A percentile compares a stretch with the other conserved stretches of the same genome.
Conservation (phyloP, 2,329 filamentous ascomycete genomes). For the Graphilbum ipis-grandicollis region DNA sequence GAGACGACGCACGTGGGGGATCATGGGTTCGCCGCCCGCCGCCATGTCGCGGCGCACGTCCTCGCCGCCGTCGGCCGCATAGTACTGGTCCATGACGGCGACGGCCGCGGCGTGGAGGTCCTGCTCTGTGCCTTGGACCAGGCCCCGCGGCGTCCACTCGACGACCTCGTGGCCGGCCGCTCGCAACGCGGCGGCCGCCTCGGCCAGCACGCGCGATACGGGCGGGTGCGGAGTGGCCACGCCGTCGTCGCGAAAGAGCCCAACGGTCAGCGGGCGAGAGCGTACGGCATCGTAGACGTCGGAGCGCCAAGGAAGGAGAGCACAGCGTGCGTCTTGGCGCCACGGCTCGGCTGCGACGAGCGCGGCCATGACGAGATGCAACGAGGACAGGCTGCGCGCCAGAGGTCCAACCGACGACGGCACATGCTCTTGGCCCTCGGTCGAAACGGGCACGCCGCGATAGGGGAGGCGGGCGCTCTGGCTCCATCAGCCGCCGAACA, state of each 20-base stretch:
- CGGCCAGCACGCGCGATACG: conserved; percentile 34
- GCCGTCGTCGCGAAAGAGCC: conserved; percentile 12
- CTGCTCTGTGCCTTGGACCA: too few species aligned
- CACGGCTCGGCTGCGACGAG: conserved; percentile 44
- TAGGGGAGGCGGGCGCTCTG: conserved; percentile 28
- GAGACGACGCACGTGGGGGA: conserved; percentile 39
- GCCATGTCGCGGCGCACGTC: conserved; percentile 38
- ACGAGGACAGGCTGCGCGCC: conserved; percentile 32
- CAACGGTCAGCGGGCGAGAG: conserved; percentile 2
- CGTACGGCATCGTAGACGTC: conserved; percentile 24
- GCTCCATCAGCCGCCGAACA: too few species aligned
- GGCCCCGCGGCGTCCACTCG: conserved; percentile 34
- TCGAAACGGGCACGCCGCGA: conserved; percentile 28
- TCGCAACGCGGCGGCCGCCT: conserved; percentile 19
- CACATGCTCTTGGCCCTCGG: conserved; percentile 7
- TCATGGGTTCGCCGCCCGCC: conserved; percentile 38
- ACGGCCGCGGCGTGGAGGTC: conserved; percentile 31
- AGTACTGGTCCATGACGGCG: conserved; percentile 29
- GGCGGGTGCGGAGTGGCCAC: conserved; percentile 38
- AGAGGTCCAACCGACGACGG: conserved; percentile 47
- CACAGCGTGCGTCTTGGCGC: conserved; percentile 45
- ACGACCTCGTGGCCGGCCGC: conserved; percentile 35
- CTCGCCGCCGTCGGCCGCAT: conserved; percentile 44
- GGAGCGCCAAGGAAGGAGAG: conserved; percentile 40
- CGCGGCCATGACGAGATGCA: conserved; percentile 33